phyloP scores from a whole-genome alignment of 1,284 basidiomycete genomes.

The Sanguinoderma infundibulare region DNA sequence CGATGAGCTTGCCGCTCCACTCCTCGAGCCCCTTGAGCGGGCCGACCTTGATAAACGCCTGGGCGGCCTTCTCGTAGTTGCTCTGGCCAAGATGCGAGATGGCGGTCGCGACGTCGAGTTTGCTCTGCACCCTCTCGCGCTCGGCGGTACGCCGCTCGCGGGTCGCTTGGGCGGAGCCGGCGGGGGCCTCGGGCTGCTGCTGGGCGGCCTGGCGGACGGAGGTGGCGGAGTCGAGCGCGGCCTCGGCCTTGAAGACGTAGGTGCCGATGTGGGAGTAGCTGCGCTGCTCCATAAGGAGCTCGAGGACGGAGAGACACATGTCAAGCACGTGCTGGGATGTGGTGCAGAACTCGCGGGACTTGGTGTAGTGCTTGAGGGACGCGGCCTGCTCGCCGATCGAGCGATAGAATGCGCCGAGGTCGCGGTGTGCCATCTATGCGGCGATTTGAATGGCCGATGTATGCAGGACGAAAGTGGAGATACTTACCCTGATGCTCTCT shows the following conservation, averaged over 20 bases:
- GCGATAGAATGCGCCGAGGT: constrained; percentile 79
- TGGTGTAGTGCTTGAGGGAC: constrained; percentile 80
- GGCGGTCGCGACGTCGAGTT: constrained; percentile 79
- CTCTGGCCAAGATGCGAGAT: constrained; percentile 73
- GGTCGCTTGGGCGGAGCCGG: constrained; percentile 34
- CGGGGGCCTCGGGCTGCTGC: constrained; percentile 22
- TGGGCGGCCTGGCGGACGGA: constrained; percentile 19
- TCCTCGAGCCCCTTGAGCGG: constrained; percentile 66
- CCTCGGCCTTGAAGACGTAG: constrained; percentile 91
- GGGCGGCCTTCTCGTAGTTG: constrained; percentile 78
- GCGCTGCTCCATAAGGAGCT: constrained; percentile 83
- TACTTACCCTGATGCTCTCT: constrained; percentile 85
- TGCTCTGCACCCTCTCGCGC: constrained; percentile 70
- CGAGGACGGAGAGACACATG: constrained; percentile 81
- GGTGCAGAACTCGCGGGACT: constrained; percentile 86
- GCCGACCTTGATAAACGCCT: constrained; percentile 70
- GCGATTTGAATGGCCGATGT: not conserved
- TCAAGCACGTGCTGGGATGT: constrained; percentile 86
- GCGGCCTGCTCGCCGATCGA: constrained; percentile 68
- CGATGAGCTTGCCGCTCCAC: constrained; percentile 77
- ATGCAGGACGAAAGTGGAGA: not conserved
- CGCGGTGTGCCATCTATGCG: constrained; percentile 77
- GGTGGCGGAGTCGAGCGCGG: constrained; percentile 73
- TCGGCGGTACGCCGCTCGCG: constrained; percentile 52
- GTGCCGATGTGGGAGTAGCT: constrained; percentile 85